Evolutionary conservation across 208 protist genomes (phyloP), one percentile per base, ranked within the genome.

Genomic region (Trypanosoma lewisi): DNA sequence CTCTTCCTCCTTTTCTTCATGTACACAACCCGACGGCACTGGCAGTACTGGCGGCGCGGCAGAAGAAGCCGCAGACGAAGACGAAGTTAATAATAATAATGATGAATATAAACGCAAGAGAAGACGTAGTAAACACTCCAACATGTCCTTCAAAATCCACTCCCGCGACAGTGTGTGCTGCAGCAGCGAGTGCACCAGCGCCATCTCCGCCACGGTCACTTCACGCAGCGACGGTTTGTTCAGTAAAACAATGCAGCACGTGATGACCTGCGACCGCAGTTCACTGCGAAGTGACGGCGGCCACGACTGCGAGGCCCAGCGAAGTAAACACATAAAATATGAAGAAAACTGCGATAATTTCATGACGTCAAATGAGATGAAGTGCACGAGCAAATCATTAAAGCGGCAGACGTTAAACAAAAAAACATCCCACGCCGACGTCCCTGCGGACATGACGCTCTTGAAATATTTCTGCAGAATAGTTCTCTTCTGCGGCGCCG

Each of bases 291-390:
- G 81, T 5, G 71, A 75, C 1, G 19, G 67, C 0, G 82, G 82
- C 85, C 88, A 94, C n/a, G 63, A 69, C 27, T 74, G 52, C 23
- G 64, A 78, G 6, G 67, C 59, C 23, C 82, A 63, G 11, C 78
- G 51, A 17, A 94, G 75, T 30, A 94, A 64, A 11, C 58, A 70
- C 36, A 82, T 30, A 54, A 91, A 88, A 55, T 84, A 94, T 39
- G 77, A 64, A 12, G 62, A 78, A 19, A 79, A 67, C 41, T 67
- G 77, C 12, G 73, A 67, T 11, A 94, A 67, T n/a, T 87, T 77
- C 47, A 94, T 77, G n/a, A 91, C 78, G 63, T 88, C 83, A 63
- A 90, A 88, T 21, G 85, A 85, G 2, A 94, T 53, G 74, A 94
- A 75, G 66, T 94, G 84, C 33, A 90, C 80, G 8, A 94, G 67